phyloP scores from a whole-genome alignment of 257 asterid species.

The Solanum chilense region DNA sequence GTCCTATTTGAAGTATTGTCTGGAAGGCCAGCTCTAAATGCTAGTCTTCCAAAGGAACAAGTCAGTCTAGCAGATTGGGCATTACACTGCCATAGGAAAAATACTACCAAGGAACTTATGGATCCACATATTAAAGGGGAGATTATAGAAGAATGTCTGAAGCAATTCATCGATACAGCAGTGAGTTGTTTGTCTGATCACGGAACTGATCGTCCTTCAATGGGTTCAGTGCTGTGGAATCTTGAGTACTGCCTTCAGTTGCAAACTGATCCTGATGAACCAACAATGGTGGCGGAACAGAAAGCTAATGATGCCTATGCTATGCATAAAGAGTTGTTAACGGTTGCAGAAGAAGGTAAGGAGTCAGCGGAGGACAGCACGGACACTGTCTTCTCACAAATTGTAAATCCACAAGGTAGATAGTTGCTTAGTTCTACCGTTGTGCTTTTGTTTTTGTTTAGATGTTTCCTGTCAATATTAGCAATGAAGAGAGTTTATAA shows the following conservation, averaged over 20 bases:
- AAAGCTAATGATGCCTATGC: slow-evolving; percentile 23
- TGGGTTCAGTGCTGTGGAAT: slow-evolving; percentile 65
- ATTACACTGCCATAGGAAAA: slow-evolving; percentile 4
- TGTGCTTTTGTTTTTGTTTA: background rate
- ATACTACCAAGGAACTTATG: slow-evolving; percentile 20
- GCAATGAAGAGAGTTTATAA: background rate
- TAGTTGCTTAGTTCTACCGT: background rate
- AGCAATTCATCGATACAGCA: slow-evolving; percentile 40
- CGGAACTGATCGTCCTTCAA: slow-evolving; percentile 53
- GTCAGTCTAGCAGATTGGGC: slow-evolving; percentile 73
- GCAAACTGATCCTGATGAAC: slow-evolving; percentile 29
- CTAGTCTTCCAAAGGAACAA: slow-evolving; percentile 45
- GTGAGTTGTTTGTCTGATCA: slow-evolving; percentile 49
- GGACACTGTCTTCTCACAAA: slow-evolving; percentile 12
- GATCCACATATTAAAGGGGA: slow-evolving; percentile 36
- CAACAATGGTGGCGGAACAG: slow-evolving; percentile 17
- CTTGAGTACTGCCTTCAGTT: slow-evolving; percentile 50
- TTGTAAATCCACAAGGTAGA: slow-evolving; percentile 17
- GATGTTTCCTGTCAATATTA: background rate
- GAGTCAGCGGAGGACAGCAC: slow-evolving; percentile 5
- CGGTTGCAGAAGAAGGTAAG: slow-evolving; percentile 17
- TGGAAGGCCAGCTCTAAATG: slow-evolving; percentile 55
- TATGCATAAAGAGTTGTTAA: slow-evolving; percentile 16
- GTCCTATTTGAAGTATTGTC: slow-evolving; percentile 57
- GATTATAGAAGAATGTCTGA: slow-evolving; percentile 31